Conservation (phyloP, 108 stramenopile species). For the Nitzschia putrida region DNA sequence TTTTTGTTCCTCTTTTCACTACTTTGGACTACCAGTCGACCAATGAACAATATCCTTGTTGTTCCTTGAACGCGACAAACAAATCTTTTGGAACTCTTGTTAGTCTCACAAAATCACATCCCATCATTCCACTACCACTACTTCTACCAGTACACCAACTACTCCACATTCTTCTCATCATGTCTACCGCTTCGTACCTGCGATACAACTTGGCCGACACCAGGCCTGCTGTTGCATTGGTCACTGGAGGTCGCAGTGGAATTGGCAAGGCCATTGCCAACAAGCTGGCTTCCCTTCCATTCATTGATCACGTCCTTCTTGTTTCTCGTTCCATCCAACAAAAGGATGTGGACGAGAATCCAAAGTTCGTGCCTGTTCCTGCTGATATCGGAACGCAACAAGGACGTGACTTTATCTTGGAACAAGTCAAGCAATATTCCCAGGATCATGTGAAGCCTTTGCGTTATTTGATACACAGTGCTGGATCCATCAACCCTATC, state of each 20-base stretch:
- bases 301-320: conserved; percentile 28
- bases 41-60: no score
- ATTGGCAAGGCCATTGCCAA: conserved; percentile 33
- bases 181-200: conserved; percentile 1
- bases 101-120: no score
- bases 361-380: conserved; percentile 21
- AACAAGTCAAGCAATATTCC: conserved; percentile 17
- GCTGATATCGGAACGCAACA: conserved; percentile 24
- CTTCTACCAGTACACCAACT: no score
- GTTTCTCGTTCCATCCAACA: conserved; percentile 31
- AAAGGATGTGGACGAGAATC: conserved; percentile 8
- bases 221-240: conserved; percentile 26
- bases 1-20: no score
- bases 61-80: no score
- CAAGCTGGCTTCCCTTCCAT: conserved; percentile 32
- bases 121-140: no score
- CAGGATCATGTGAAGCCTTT: background rate
- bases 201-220: conserved; percentile 4
- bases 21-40: no score
- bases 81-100: no score
- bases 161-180: background rate
- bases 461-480: conserved; percentile 61
- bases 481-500: conserved; percentile 64
- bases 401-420: conserved; percentile 18
- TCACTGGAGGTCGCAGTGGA: conserved; percentile 31